phyloP scores from a whole-genome alignment of 2,329 filamentous ascomycete genomes.

The Sarocladium brachiariae region DNA sequence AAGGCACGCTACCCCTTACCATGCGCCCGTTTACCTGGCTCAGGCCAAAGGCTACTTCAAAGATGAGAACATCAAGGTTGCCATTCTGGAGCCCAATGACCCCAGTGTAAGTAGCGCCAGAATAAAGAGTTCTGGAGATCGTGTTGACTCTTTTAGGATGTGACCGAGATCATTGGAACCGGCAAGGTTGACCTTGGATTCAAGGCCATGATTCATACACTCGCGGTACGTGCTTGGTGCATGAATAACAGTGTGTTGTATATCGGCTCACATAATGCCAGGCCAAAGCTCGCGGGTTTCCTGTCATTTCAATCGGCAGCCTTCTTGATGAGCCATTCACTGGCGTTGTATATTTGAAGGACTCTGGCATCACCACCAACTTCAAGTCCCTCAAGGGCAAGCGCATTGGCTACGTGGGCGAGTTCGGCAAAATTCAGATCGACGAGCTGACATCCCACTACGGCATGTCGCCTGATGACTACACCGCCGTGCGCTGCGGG shows the following conservation, averaged over 20 bases:
- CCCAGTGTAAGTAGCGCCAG: slow-evolving; percentile 48
- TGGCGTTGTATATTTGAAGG: slow-evolving; percentile 69
- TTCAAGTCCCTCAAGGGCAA: slow-evolving; percentile 71
- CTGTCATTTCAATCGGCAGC: slow-evolving; percentile 64
- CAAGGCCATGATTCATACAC: slow-evolving; percentile 80
- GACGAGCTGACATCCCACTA: slow-evolving; percentile 75
- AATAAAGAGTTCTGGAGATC: not conserved
- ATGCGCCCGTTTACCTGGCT: slow-evolving; percentile 69
- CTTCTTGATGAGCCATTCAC: slow-evolving; percentile 77
- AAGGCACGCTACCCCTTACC: slow-evolving; percentile 77
- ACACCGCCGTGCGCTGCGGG: slow-evolving; percentile 70
- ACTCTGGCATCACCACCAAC: slow-evolving; percentile 66
- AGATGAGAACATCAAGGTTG: slow-evolving; percentile 71
- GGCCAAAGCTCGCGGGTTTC: slow-evolving; percentile 71
- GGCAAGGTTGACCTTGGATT: slow-evolving; percentile 72
- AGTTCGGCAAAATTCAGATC: slow-evolving; percentile 79
- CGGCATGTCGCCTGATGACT: slow-evolving; percentile 65
- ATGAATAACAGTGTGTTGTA: not conserved
- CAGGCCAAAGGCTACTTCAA: slow-evolving; percentile 70
- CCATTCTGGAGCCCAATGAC: slow-evolving; percentile 71
- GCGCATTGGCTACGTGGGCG: slow-evolving; percentile 71
- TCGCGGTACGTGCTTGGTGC: slow-evolving; percentile 48
- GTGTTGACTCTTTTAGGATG: slow-evolving; percentile 48
- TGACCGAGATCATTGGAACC: slow-evolving; percentile 73
- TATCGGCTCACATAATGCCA: slow-evolving; percentile 20